Evolutionary conservation across 2,329 filamentous ascomycete genomes (phyloP).

Genomic region (Capronia epimyces): DNA sequence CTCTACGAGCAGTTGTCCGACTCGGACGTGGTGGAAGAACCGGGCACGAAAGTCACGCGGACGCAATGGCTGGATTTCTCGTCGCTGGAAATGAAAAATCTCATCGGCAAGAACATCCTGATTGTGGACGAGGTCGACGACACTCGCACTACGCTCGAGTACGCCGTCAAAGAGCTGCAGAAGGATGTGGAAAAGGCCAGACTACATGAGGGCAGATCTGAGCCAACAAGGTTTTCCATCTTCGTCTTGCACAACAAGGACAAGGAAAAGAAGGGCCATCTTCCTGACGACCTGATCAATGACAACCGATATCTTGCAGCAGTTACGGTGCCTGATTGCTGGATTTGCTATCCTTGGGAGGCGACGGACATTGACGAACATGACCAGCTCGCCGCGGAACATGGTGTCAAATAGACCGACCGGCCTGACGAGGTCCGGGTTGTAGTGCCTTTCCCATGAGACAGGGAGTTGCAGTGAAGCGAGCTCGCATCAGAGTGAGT

Average conservation of each 20-base stretch:
- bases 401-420: slow-evolving; percentile 26
- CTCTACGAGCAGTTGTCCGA: slow-evolving; percentile 80
- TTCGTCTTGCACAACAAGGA: slow-evolving; percentile 99
- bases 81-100: slow-evolving; percentile 77
- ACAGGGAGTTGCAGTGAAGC: too few relatives aligned
- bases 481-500: too few relatives aligned
- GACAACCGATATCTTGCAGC: slow-evolving; percentile 74
- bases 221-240: slow-evolving; percentile 80
- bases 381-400: slow-evolving; percentile 60
- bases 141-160: slow-evolving; percentile 88
- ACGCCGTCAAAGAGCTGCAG: slow-evolving; percentile 84
- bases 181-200: slow-evolving; percentile 87
- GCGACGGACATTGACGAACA: slow-evolving; percentile 90
- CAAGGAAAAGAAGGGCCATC: slow-evolving; percentile 84
- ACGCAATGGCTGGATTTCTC: slow-evolving; percentile 97
- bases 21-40: slow-evolving; percentile 62
- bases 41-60: slow-evolving; percentile 89
- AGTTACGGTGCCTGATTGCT: slow-evolving; percentile 82
- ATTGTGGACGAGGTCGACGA: slow-evolving; percentile 97
- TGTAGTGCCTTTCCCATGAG: too few relatives aligned
- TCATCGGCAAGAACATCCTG: slow-evolving; percentile 84
- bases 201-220: slow-evolving; percentile 61
- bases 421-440: neutral
- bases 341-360: slow-evolving; percentile 99
- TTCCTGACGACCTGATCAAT: slow-evolving; percentile 70